Base-by-base conservation (phyloP, 2,329 filamentous ascomycete genomes). In the Arthrobotrys conoides region DNA sequence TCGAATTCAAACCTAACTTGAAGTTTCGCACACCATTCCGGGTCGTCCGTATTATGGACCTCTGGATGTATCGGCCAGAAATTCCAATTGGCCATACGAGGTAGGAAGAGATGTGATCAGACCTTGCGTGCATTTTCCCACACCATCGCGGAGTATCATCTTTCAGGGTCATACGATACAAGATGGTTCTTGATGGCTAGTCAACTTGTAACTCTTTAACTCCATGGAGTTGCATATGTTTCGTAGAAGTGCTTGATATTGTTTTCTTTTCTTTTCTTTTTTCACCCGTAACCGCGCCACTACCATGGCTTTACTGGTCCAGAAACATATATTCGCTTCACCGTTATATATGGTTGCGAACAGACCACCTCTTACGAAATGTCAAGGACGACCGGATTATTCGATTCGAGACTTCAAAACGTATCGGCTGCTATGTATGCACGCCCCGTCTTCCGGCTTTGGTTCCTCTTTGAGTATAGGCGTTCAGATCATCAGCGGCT, bases 311-410 rank as follows among this genome's bases (percentile, higher is more conserved):
- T 57, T 49, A 38, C 14, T 36, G 49, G 46, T 38, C 70, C 66
- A 65, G 59, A 76, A 55, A 76, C 66, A 70, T 76, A 76, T 77
- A 77, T 77, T 77, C 73, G 73, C 73, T 77, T 77, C 73, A 64
- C 59, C 20, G 33, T 48, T 71, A 77, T 68, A 77, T 68, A 68
- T 51, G 61, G 68, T 71, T 77, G 61, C 61, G 61, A 67, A 77
- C 73, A 44, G 72, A 67, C 72, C 66, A n/a, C 57, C 49, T 53
- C 61, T 44, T 51, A 27, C 49, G 20, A 46, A 10, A 20, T 70
- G 41, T 41, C 18, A 64, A 55, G 46, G 36, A 57, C 16, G 61
- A 33, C 49, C 53, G 49, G 70, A 68, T 51, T 63, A 61, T 73
- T 73, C 44, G 53, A 24, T 51, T 73, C 24, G 61, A 20, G 41